These are phyloP conservation scores for Entelexis sorbosivorans DNA, from an alignment of 1,139 yeast genomes.

Conservation along the genomic window DNA sequence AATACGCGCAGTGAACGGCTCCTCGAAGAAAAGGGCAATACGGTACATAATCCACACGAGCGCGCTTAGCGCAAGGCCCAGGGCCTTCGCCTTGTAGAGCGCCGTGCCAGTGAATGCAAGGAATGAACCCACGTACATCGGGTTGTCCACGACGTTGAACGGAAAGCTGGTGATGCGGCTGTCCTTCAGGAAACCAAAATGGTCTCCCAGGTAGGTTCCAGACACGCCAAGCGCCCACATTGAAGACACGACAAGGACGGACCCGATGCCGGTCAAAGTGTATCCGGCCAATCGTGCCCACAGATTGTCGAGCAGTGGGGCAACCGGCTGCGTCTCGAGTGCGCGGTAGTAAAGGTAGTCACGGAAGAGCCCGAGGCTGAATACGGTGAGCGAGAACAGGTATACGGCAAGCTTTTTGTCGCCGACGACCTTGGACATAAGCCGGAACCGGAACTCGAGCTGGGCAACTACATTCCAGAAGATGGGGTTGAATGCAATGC, in stretches of 20 bases:
- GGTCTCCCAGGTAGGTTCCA: slow-evolving; percentile 94
- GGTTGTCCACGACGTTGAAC: slow-evolving; percentile 78
- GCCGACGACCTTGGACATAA: slow-evolving; percentile 54
- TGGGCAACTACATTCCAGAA: slow-evolving; percentile 94
- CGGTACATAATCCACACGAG: slow-evolving; percentile 73
- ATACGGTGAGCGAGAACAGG: slow-evolving; percentile 66
- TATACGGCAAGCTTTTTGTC: slow-evolving; percentile 67
- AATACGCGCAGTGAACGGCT: slow-evolving; percentile 88
- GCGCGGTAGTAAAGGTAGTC: slow-evolving; percentile 67
- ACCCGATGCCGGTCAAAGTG: slow-evolving; percentile 50
- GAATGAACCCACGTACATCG: slow-evolving; percentile 93
- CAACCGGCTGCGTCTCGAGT: slow-evolving; percentile 45
- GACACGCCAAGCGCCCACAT: slow-evolving; percentile 95
- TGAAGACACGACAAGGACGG: slow-evolving; percentile 64
- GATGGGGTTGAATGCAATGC: slow-evolving; percentile 77
- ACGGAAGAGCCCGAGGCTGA: slow-evolving; percentile 69
- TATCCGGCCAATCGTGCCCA: slow-evolving; percentile 38
- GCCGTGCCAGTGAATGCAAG: slow-evolving; percentile 86
- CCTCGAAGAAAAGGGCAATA: slow-evolving; percentile 79
- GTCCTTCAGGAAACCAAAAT: slow-evolving; percentile 89
- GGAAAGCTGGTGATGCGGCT: slow-evolving; percentile 91
- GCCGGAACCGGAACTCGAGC: slow-evolving; percentile 62
- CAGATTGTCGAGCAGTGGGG: slow-evolving; percentile 34
- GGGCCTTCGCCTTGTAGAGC: slow-evolving; percentile 77
- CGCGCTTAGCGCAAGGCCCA: slow-evolving; percentile 63